Base-by-base conservation (phyloP, 257 asterid genomes). In the Oldenlandia corymbosa region DNA sequence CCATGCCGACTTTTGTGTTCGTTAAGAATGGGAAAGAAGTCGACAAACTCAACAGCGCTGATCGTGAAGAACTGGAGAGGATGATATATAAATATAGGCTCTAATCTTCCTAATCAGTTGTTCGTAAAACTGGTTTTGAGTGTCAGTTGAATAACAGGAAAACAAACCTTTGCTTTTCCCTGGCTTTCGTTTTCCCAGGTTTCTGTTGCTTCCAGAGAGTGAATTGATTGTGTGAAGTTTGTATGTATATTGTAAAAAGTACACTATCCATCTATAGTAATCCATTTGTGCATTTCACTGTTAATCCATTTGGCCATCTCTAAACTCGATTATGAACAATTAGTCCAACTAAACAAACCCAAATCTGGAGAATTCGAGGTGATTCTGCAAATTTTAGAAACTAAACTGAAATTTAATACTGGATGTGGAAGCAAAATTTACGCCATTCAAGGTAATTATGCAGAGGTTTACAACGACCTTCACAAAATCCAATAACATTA, bases 1-100 rank as follows among this genome's bases (percentile, higher is more conserved):
- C 62, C n/a, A 71, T 78, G 72, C 83, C 81, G n/a, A 75, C 76
- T 1, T 81, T 81, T 28, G 14, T 75, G 53, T 52, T 72, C 59
- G 60, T 69, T 39, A 77, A 67, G 72, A 55, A 28, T 5, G 76
- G 77, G 5, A 72, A 66, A 39, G 71, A 67, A 34, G 31, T 80
- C 17, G 76, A 69, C 2, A 74, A 64, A 50, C 28, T 69, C 45
- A 54, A 47, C 11, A 70, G 75, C 1, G 71, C 66, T 34, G 58
- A 68, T 0, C 37, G 24, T 8, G 62, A 71, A 62, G 65, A 58
- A 57, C 65, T 71, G 1, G 71, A 65, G 71, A 49, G 24, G 49
- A 49, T 45, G 53, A 75, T 75, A 26, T 26, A 67, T 34, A 57
- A 66, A 42, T 79, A 87, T 70, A 83, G 73, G 59, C 18, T 41